Evolutionary conservation across 2,329 filamentous ascomycete species (phyloP), one percentile per base, ranked within the genome.

Genomic region (Tricladium varicosporioides): DNA sequence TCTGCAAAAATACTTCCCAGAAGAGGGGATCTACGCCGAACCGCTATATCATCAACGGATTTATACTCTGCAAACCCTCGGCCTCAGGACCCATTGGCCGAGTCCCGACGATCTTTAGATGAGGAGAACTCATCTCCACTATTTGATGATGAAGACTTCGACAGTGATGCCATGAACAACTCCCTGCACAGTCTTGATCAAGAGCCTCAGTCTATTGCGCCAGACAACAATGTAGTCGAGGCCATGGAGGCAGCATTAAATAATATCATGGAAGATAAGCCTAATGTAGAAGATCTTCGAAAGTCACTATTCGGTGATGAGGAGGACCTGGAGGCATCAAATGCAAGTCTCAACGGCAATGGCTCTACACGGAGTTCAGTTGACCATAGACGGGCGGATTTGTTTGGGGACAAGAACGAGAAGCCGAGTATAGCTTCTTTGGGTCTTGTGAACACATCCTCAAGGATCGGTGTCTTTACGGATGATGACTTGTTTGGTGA

Each of bases 401-500:
- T 73, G 14, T 74, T 75, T 46, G 69, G 71, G 14, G 79, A 78
- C 54, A 80, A 73, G 53, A 69, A 72, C 16, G 81, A 85, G 27
- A 96, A 89, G 72, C 92, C 92, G 19, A 99, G 90, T 69, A 85
- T 99, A 62, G 88, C 93, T 10, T 97, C 94, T 0, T 76, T 99
- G 2, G 94, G 94, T 0, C 82, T 99, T 5, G 91, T 99, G 1
- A 95, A 91, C 58, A 87, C 88, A 5, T 89, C 91, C 13, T 91
- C 90, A 14, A 87, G 91, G 18, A 92, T 92, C 58, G 92, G 93
- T 1, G 94, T 99, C 1, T 99, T 99, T 71, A 85, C 90, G 5
- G 90, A 96, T 63, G 90, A 97, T 69, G 91, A 97, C 69, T 82
- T 99, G 5, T 97, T 97, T 70, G 88, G 86, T 1, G 93, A 97